Evolutionary conservation across 148 eudicot species (phyloP).

Genomic region (Nepenthes mirabilis): DNA sequence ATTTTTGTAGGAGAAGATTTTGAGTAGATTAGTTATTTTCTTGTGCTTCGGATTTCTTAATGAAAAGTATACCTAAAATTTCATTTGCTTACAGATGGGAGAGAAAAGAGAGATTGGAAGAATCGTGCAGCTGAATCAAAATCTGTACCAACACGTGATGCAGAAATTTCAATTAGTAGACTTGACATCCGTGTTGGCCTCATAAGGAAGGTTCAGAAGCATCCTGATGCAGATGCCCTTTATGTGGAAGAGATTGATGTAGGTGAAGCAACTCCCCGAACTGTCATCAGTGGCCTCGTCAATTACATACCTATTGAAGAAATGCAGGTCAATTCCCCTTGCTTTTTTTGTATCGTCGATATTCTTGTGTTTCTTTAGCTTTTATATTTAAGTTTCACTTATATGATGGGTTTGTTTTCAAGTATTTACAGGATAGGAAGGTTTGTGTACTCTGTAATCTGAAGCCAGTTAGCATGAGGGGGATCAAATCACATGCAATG

Average conservation of each 20-base stretch:
- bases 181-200: constrained; percentile 95
- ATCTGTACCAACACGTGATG: constrained; percentile 41
- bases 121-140: constrained; percentile 43
- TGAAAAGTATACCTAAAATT: no score
- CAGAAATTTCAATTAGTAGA: constrained; percentile 65
- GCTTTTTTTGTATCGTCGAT: neutral
- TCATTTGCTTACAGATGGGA: constrained; percentile 26
- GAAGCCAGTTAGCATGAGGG: constrained; percentile 89
- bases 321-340: constrained; percentile 60
- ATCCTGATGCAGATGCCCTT: constrained; percentile 95
- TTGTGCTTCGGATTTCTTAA: no score
- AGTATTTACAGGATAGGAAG: constrained; percentile 55
- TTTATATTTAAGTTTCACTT: neutral
- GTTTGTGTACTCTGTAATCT: constrained; percentile 96
- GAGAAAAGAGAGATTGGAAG: constrained; percentile 46
- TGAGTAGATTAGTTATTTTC: no score
- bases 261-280: constrained; percentile 82
- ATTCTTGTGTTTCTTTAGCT: neutral
- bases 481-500: constrained; percentile 96
- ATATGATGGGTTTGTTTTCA: neutral
- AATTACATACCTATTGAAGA: constrained; percentile 72
- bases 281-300: constrained; percentile 94
- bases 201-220: constrained; percentile 76
- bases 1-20: no score
- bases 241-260: constrained; percentile 96